These are phyloP conservation scores for Melampsora medusae DNA, from an alignment of 1,284 basidiomycete species.

Conservation along the genomic window DNA sequence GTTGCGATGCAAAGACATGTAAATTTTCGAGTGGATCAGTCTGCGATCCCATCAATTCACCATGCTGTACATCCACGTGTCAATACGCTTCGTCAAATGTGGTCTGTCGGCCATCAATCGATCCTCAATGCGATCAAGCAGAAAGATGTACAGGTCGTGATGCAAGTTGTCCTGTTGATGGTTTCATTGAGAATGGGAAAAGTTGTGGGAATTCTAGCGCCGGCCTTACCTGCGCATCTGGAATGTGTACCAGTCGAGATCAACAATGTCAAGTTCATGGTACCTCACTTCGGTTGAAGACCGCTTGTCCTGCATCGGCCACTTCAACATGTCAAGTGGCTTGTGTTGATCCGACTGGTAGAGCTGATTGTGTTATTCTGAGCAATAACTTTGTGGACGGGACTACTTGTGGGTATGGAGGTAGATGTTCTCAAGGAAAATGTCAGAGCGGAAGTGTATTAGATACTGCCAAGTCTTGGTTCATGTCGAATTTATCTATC, in stretches of 20 bases:
- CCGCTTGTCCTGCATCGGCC: conserved; percentile 62
- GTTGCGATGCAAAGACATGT: conserved; percentile 77
- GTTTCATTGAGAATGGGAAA: conserved; percentile 67
- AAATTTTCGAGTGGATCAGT: conserved; percentile 69
- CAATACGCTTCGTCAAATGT: conserved; percentile 64
- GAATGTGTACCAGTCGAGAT: conserved; percentile 74
- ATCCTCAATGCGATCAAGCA: conserved; percentile 69
- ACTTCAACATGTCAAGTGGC: conserved; percentile 43
- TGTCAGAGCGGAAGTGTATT: conserved; percentile 68
- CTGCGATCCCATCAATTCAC: conserved; percentile 74
- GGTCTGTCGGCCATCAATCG: conserved; percentile 71
- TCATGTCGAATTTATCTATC: conserved; percentile 51
- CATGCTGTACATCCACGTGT: conserved; percentile 74
- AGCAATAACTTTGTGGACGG: conserved; percentile 23
- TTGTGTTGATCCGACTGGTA: conserved; percentile 33
- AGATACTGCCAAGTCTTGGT: conserved; percentile 65
- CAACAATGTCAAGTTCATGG: conserved; percentile 76
- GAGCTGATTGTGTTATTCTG: conserved; percentile 33
- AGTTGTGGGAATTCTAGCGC: conserved; percentile 58
- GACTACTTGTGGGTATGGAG: conserved; percentile 66
- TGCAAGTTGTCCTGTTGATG: conserved; percentile 70
- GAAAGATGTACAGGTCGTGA: conserved; percentile 77
- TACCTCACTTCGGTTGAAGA: conserved; percentile 65
- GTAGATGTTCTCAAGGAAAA: conserved; percentile 59
- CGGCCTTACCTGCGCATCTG: conserved; percentile 73